phyloP scores from a whole-genome alignment of 768 basidiomycete genomes.

The Leccinum obscurum region DNA sequence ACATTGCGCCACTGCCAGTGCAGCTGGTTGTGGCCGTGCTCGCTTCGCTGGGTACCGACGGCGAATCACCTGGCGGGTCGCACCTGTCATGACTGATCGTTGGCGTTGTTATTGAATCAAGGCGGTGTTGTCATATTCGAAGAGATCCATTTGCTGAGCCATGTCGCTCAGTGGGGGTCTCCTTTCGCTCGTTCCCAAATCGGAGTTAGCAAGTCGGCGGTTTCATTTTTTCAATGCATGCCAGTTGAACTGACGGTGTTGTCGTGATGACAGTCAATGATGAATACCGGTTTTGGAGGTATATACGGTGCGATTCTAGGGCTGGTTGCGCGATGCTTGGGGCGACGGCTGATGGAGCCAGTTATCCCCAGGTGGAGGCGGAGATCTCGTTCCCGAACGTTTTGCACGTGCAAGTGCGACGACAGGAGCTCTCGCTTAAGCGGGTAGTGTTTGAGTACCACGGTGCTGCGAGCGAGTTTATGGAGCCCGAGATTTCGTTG shows the following conservation, averaged over 20 bases:
- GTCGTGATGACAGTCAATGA: constrained; percentile 38
- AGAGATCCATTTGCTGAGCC: constrained; percentile 68
- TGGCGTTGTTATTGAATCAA: constrained; percentile 13
- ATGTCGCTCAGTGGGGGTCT: constrained; percentile 69
- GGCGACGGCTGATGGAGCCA: constrained; percentile 56
- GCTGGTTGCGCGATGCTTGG: constrained; percentile 71
- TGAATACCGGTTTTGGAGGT: constrained; percentile 79
- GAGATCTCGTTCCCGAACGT: constrained; percentile 58
- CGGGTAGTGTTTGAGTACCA: constrained; percentile 67
- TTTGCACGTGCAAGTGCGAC: constrained; percentile 53
- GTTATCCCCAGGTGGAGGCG: constrained; percentile 57
- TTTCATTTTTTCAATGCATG: not conserved
- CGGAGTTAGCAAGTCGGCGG: constrained; percentile 65
- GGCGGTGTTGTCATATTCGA: constrained; percentile 66
- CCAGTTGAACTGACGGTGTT: not conserved
- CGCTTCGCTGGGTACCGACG: constrained; percentile 68
- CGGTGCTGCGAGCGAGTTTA: constrained; percentile 71
- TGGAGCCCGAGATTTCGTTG: constrained; percentile 76
- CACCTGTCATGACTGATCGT: not conserved
- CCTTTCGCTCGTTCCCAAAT: constrained; percentile 67
- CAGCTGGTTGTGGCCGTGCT: constrained; percentile 75
- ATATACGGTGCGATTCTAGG: constrained; percentile 79
- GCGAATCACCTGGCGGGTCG: constrained; percentile 64
- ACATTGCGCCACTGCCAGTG: constrained; percentile 66
- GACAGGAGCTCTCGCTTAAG: constrained; percentile 56